These are phyloP conservation scores for Eucalyptus dawsonii DNA, from an alignment of 345 rosid genomes.

Conservation along the genomic window DNA sequence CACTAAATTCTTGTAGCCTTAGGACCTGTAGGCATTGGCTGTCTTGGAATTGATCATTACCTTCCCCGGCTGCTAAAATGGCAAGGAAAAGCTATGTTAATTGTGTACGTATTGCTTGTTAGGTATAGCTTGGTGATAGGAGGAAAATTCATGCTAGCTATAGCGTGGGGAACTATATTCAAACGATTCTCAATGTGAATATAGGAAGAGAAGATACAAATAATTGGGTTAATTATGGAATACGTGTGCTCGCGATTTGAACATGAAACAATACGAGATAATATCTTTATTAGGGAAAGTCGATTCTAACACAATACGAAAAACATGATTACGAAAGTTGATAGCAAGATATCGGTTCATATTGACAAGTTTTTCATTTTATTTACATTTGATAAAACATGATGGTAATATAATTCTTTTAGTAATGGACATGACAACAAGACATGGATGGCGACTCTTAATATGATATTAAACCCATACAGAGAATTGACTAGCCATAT, in stretches of 20 bases:
- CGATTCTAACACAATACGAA: not conserved
- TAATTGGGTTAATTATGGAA: not conserved
- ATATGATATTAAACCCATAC: not conserved
- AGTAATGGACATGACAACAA: not conserved
- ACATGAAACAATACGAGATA: not conserved
- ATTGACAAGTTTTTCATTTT: not conserved
- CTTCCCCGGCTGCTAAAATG: not conserved
- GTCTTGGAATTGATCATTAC: not conserved
- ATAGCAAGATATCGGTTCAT: not conserved
- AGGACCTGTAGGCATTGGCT: not conserved
- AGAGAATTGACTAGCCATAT: not conserved
- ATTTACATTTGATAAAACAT: not conserved
- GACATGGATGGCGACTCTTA: not conserved
- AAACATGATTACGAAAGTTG: not conserved
- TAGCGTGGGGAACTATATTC: not conserved
- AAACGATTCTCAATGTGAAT: not conserved
- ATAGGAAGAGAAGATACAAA: not conserved
- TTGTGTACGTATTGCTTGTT: not conserved
- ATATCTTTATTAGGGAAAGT: not conserved
- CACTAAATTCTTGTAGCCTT: not conserved
- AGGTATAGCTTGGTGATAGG: not conserved
- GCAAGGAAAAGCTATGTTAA: not conserved
- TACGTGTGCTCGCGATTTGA: not conserved
- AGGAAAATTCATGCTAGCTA: not conserved
- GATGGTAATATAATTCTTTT: not conserved